Evolutionary conservation across 495 filamentous ascomycete genomes (phyloP).

Genomic region (Penicillium paradoxum): DNA sequence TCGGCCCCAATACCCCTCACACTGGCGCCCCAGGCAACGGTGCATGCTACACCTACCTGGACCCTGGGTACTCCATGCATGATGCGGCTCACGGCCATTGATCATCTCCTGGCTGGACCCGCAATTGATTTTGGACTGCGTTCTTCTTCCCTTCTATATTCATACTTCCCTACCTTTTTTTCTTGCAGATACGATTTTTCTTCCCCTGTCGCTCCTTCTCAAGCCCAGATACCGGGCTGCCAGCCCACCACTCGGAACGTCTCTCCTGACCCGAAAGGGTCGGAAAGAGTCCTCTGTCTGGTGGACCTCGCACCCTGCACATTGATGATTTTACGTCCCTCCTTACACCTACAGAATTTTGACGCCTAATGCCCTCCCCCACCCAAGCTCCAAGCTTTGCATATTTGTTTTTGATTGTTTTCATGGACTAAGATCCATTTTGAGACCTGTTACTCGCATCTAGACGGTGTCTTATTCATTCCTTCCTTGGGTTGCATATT

Average conservation of each 20-base stretch:
- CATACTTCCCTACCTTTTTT: conserved; percentile 24
- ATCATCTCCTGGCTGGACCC: conserved; percentile 10
- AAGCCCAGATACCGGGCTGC: conserved; percentile 29
- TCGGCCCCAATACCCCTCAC: conserved; percentile 17
- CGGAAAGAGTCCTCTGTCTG: not conserved
- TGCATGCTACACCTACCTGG: conserved; percentile 34
- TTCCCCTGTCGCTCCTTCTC: conserved; percentile 40
- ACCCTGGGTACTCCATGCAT: conserved; percentile 34
- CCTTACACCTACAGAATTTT: conserved; percentile 27
- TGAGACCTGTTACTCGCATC: conserved; percentile 21
- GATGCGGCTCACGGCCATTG: conserved; percentile 21
- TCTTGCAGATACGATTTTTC: conserved; percentile 28
- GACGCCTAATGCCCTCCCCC: conserved; percentile 35
- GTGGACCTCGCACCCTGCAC: conserved; percentile 1
- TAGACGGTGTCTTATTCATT: conserved; percentile 41
- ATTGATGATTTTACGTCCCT: conserved; percentile 39
- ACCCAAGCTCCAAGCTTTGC: conserved; percentile 1
- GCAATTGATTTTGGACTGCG: conserved; percentile 14
- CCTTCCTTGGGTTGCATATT: conserved; percentile 36
- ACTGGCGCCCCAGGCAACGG: conserved; percentile 16
- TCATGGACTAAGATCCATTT: conserved; percentile 4
- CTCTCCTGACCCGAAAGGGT: not conserved
- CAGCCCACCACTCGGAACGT: not conserved
- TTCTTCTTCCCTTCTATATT: conserved; percentile 21
- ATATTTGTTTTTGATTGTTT: conserved; percentile 17